Conservation (phyloP, 768 basidiomycete genomes). For the Hygrophorus pudorinus region DNA sequence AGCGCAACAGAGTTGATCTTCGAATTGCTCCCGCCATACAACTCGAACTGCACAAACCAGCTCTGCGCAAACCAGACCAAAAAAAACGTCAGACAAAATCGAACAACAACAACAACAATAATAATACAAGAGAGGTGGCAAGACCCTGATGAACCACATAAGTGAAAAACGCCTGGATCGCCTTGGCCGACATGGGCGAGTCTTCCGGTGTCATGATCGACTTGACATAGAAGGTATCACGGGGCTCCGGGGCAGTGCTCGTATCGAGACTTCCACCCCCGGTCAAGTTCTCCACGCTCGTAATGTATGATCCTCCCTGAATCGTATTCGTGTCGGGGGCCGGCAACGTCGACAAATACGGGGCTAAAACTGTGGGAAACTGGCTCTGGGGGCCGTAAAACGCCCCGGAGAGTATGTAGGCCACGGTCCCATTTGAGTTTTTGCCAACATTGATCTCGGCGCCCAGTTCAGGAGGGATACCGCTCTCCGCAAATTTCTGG, state of each 20-base stretch:
- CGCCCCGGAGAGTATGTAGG: too few relatives aligned
- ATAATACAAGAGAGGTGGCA: too few relatives aligned
- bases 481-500: conserved; percentile 25
- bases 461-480: conserved; percentile 26
- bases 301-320: conserved; percentile 23
- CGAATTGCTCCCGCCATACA: conserved; percentile 36
- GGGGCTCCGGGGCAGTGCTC: conserved; percentile 14
- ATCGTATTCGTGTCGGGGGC: conserved; percentile 14
- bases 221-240: conserved; percentile 35
- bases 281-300: conserved; percentile 21
- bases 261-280: conserved; percentile 22
- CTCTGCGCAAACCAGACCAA: conserved; percentile 17
- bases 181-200: conserved; percentile 21
- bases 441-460: conserved; percentile 22
- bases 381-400: not conserved
- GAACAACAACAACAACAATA: too few relatives aligned
- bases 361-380: conserved; percentile 22
- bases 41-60: conserved; percentile 30
- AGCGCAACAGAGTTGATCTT: conserved; percentile 31
- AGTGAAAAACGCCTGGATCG: conserved; percentile 26
- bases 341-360: conserved; percentile 23
- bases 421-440: conserved; percentile 13
- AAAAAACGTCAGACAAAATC: conserved; percentile 9
- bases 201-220: conserved; percentile 30
- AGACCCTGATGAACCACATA: conserved; percentile 29